These are phyloP conservation scores for Ciborinia camelliae DNA, from an alignment of 2,329 filamentous ascomycete species.

Conservation along the genomic window DNA sequence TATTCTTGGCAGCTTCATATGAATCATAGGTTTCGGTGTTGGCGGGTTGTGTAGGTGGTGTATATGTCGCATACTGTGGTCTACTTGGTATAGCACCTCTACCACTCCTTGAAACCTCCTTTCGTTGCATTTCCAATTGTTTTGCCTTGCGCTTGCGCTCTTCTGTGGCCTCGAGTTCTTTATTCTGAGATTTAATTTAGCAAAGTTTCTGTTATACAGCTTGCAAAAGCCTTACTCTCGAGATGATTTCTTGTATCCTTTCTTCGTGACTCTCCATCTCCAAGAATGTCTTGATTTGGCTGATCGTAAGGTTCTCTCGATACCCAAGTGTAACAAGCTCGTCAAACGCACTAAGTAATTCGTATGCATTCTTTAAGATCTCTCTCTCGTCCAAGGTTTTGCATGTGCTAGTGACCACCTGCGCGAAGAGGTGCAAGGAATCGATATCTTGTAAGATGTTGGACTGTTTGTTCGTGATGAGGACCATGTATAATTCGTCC, in stretches of 20 bases:
- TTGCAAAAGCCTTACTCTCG: slow-evolving; percentile 56
- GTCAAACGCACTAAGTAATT: slow-evolving; percentile 93
- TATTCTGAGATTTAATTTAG: slow-evolving; percentile 62
- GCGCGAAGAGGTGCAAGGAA: slow-evolving; percentile 93
- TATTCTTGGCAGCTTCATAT: slow-evolving; percentile 98
- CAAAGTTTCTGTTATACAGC: slow-evolving; percentile 6
- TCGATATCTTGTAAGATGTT: slow-evolving; percentile 99
- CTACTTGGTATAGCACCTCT: slow-evolving; percentile 66
- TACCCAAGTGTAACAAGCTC: slow-evolving; percentile 96
- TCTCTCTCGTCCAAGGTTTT: slow-evolving; percentile 94
- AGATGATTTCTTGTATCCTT: slow-evolving; percentile 97
- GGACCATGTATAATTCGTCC: slow-evolving; percentile 98
- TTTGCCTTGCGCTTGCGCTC: slow-evolving; percentile 98
- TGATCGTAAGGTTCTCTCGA: slow-evolving; percentile 90
- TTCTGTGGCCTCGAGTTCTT: slow-evolving; percentile 95
- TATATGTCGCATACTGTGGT: slow-evolving; percentile 86
- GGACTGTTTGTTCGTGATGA: slow-evolving; percentile 98
- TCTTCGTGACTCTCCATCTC: slow-evolving; percentile 99
- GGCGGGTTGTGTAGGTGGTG: slow-evolving; percentile 69
- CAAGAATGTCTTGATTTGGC: slow-evolving; percentile 97
- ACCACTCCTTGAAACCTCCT: slow-evolving; percentile 80
- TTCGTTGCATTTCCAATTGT: slow-evolving; percentile 97
- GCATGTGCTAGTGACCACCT: slow-evolving; percentile 95
- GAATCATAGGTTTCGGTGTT: slow-evolving; percentile 82
- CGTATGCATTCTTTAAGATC: slow-evolving; percentile 91